phyloP scores from a whole-genome alignment of 176 grass and related monocot genomes.

The Elaeis guineensis region DNA sequence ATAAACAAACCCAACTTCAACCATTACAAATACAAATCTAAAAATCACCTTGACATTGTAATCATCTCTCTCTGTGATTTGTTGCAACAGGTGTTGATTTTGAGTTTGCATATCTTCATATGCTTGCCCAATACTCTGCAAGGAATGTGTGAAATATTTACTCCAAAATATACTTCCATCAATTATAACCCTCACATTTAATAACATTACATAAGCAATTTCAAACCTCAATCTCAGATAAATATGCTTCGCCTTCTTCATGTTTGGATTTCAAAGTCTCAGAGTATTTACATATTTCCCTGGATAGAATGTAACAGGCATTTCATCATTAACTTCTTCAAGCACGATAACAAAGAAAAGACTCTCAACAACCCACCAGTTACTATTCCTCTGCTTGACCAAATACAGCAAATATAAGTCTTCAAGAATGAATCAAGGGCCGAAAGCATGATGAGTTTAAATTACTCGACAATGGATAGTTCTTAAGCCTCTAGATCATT shows the following conservation, averaged over 20 bases:
- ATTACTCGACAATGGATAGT: too few species aligned
- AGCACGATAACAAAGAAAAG: neutral
- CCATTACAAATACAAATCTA: conserved; percentile 5
- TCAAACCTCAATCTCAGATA: conserved; percentile 82
- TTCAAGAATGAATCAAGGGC: too few species aligned
- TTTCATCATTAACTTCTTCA: neutral
- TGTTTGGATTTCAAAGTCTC: conserved; percentile 70
- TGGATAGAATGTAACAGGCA: conserved; percentile 20
- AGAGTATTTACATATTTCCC: conserved; percentile 53
- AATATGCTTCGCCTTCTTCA: conserved; percentile 66
- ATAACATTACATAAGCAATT: conserved; percentile 13
- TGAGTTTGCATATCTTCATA: conserved; percentile 85
- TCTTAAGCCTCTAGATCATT: too few species aligned
- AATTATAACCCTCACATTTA: neutral
- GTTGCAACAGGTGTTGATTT: conserved; percentile 87
- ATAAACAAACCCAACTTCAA: neutral
- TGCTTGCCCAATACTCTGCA: conserved; percentile 83
- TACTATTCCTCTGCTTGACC: too few species aligned
- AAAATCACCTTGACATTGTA: conserved; percentile 76
- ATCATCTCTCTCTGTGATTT: conserved; percentile 96
- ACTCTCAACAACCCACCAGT: neutral
- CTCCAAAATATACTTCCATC: neutral
- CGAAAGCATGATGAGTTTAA: too few species aligned
- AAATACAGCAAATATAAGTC: too few species aligned
- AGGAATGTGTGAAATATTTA: conserved; percentile 6